A percentile compares a stretch with the other conserved stretches of the same genome.
Evolutionary conservation across 352 stramenopile genomes (phyloP).

Genomic region (Globisporangium cylindrosporum): DNA sequence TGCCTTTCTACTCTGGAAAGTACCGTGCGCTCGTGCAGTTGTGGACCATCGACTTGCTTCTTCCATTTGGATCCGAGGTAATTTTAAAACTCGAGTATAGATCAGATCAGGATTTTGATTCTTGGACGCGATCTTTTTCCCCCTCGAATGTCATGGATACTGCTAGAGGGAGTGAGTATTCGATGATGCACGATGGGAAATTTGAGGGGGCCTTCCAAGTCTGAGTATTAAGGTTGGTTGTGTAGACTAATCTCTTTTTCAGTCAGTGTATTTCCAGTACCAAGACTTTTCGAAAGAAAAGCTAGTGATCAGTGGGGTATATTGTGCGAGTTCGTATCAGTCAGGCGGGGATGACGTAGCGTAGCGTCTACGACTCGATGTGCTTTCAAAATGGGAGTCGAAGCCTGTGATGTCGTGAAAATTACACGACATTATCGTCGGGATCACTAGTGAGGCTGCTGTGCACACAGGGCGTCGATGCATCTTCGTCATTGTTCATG

Average conservation of each 20-base stretch:
- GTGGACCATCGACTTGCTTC: background rate
- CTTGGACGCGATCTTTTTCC: background rate
- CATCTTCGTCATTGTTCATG: conserved; percentile 14
- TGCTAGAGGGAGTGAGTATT: too few species aligned
- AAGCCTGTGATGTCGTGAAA: background rate
- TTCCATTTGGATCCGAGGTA: background rate
- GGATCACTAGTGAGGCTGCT: background rate
- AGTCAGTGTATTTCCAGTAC: too few species aligned
- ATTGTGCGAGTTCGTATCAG: background rate
- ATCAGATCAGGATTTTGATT: background rate
- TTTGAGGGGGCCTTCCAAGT: too few species aligned
- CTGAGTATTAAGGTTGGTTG: too few species aligned
- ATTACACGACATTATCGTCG: background rate
- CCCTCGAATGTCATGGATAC: background rate
- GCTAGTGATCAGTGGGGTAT: background rate
- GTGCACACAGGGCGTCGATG: background rate
- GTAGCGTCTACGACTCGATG: background rate
- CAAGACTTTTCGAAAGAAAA: too few species aligned
- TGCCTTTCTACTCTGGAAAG: background rate
- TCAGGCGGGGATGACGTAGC: background rate
- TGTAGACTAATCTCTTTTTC: too few species aligned
- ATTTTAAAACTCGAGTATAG: background rate
- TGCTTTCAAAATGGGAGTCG: background rate
- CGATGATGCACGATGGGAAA: too few species aligned
- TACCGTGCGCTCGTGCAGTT: background rate